phyloP scores from a whole-genome alignment of 805 yeast genomes.

The Wickerhamiella brachini region DNA sequence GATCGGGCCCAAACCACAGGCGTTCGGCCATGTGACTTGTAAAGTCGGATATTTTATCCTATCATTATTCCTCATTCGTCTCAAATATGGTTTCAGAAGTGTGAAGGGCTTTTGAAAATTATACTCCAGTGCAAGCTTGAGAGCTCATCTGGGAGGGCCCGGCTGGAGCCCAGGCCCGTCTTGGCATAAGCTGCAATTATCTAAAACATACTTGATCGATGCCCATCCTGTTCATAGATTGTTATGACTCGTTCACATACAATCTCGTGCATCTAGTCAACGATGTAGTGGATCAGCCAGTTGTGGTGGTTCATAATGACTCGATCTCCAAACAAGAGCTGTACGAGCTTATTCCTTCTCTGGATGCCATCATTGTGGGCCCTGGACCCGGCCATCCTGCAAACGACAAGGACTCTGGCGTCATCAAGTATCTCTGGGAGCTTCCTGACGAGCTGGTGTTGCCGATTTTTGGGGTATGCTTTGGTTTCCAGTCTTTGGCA shows the following conservation, averaged over 20 bases:
- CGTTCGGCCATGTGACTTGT: too few species aligned
- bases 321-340: slow-evolving; percentile 29
- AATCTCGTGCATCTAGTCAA: slow-evolving; percentile 56
- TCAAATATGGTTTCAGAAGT: too few species aligned
- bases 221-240: slow-evolving; percentile 60
- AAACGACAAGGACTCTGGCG: slow-evolving; percentile 51
- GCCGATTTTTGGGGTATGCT: slow-evolving; percentile 82
- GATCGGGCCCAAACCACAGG: too few species aligned
- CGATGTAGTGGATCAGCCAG: slow-evolving; percentile 32
- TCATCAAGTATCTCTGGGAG: slow-evolving; percentile 45
- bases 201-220: not conserved
- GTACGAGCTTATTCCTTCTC: slow-evolving; percentile 31
- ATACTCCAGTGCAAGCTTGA: too few species aligned
- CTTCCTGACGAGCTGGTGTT: slow-evolving; percentile 23
- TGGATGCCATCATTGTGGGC: slow-evolving; percentile 74
- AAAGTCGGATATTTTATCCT: not conserved
- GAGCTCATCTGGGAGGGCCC: too few species aligned
- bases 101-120: too few species aligned
- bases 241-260: slow-evolving; percentile 89
- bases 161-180: not conserved
- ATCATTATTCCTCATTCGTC: too few species aligned
- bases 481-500: slow-evolving; percentile 83
- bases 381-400: slow-evolving; percentile 96
- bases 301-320: slow-evolving; percentile 52
- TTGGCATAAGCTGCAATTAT: not conserved